Conservation (phyloP, 805 yeast genomes). For the Yarrowia sp. region DNA sequence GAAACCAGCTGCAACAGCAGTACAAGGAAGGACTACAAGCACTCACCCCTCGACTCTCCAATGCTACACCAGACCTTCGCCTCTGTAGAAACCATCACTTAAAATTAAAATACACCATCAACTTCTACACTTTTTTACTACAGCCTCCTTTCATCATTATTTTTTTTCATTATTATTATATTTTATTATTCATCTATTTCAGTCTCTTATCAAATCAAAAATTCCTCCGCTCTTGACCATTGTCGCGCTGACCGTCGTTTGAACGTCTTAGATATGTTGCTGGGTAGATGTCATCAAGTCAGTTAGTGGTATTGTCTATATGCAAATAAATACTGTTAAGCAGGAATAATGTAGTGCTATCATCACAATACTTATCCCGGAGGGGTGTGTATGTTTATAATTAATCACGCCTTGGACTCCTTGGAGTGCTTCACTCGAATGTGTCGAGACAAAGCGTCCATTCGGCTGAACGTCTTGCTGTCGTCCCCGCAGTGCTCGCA, state of each 20-base stretch:
- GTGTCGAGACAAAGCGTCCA: constrained; percentile 94
- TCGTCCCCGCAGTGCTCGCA: constrained; percentile 86
- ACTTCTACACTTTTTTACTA: too few species aligned
- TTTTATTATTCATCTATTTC: background rate
- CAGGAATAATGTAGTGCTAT: constrained; percentile 28
- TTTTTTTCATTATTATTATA: background rate
- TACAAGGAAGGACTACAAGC: too few species aligned
- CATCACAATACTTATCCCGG: constrained; percentile 37
- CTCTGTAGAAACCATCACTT: too few species aligned
- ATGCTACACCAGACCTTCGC: too few species aligned
- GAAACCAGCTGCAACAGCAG: too few species aligned
- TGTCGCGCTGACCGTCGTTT: constrained; percentile 35
- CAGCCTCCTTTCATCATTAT: background rate
- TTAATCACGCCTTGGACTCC: constrained; percentile 26
- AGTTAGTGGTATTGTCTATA: constrained; percentile 39
- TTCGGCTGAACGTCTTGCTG: constrained; percentile 85
- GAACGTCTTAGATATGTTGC: constrained; percentile 19
- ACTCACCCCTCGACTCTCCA: too few species aligned
- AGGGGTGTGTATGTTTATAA: constrained; percentile 1
- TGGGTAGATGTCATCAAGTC: constrained; percentile 20
- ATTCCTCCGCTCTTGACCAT: constrained; percentile 23
- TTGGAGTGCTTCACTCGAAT: constrained; percentile 80
- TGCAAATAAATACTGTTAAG: constrained; percentile 39
- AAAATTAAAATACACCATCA: too few species aligned
- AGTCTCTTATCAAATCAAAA: constrained; percentile 13